A percentile compares a stretch with the other conserved stretches of the same genome.
These are phyloP conservation scores for Zygnema circumcarinatum DNA, from an alignment of 139 green algal genomes.

Conservation along the genomic window DNA sequence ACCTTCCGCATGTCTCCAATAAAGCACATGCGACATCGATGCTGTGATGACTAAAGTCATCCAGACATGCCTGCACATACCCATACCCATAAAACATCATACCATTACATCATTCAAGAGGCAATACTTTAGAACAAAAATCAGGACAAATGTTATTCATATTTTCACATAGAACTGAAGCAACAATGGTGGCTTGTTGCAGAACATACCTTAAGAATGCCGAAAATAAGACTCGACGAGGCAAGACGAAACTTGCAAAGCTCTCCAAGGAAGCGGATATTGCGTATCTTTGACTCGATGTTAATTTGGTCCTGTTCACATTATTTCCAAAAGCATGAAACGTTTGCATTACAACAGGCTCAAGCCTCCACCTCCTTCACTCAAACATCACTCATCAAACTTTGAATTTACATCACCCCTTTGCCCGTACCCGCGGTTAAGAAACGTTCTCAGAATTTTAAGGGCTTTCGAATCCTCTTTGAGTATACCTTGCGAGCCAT, in stretches of 20 bases:
- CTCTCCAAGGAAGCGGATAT: constrained; percentile 87
- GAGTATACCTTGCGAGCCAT: constrained; percentile 68
- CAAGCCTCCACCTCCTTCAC: not conserved
- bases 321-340: not conserved
- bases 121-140: not conserved
- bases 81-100: constrained; percentile 1
- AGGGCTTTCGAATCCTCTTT: not conserved
- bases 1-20: constrained; percentile 86
- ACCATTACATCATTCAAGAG: no score
- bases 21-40: constrained; percentile 85
- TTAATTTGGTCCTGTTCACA: constrained; percentile 62
- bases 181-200: no score
- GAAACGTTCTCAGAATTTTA: not conserved
- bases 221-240: constrained; percentile 58
- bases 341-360: not conserved
- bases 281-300: constrained; percentile 75
- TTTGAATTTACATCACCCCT: not conserved
- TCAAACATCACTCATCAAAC: not conserved
- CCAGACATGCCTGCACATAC: constrained; percentile 67
- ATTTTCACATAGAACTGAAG: no score
- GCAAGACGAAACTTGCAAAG: constrained; percentile 85
- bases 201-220: constrained; percentile 66
- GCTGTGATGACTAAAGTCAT: constrained; percentile 88
- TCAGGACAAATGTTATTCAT: not conserved
- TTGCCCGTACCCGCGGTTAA: not conserved